These are phyloP conservation scores for Tolypocladium tropicale DNA, from an alignment of 2,329 filamentous ascomycete genomes.

Conservation along the genomic window DNA sequence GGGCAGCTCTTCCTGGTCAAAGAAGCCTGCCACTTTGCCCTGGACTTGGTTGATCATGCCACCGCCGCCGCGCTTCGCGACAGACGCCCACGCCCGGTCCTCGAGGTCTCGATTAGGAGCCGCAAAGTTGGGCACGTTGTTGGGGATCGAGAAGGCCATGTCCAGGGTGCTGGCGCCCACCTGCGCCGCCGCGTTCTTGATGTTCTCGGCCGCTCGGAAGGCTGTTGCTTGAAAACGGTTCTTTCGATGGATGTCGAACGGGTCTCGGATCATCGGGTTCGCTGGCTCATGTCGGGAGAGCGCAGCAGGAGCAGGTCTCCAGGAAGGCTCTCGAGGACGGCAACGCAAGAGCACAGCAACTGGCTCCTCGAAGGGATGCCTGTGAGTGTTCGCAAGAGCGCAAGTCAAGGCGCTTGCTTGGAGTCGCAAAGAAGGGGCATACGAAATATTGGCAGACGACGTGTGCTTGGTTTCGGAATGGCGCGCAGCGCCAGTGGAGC, in stretches of 20 bases:
- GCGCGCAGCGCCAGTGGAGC: not conserved
- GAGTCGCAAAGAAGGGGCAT: not conserved
- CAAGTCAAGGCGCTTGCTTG: not conserved
- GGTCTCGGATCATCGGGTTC: constrained; percentile 30
- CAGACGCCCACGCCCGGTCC: constrained; percentile 54
- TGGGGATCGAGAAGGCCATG: constrained; percentile 59
- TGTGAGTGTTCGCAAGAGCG: not conserved
- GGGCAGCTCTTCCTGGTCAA: constrained; percentile 54
- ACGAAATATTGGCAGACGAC: not conserved
- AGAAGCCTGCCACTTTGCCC: constrained; percentile 53
- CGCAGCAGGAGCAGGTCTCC: not conserved
- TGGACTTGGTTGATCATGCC: constrained; percentile 43
- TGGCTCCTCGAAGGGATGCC: not conserved
- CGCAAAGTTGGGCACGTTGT: constrained; percentile 58
- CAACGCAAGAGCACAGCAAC: not conserved
- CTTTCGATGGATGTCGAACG: constrained; percentile 31
- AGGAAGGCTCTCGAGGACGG: not conserved
- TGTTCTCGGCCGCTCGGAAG: constrained; percentile 30
- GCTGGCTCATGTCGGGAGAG: constrained; percentile 16
- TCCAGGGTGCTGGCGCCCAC: constrained; percentile 37
- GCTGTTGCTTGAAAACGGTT: constrained; percentile 39
- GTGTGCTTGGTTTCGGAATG: not conserved
- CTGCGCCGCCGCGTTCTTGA: constrained; percentile 38
- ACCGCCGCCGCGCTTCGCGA: constrained; percentile 23
- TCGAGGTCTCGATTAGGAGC: constrained; percentile 55